These are phyloP conservation scores for Medicago ruthenica DNA, from an alignment of 306 rosid species.

Conservation along the genomic window DNA sequence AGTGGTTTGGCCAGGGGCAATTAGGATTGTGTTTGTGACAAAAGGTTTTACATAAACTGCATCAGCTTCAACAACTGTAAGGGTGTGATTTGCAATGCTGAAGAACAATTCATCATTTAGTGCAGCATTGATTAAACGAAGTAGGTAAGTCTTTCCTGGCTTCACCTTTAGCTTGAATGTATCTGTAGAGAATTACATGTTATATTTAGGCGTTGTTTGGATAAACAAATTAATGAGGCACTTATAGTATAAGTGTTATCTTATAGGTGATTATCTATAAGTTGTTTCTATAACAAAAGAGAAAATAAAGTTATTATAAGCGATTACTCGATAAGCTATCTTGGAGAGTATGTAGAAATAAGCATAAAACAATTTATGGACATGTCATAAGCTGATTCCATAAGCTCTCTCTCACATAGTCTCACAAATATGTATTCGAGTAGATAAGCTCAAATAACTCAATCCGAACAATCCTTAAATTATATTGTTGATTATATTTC, in stretches of 20 bases:
- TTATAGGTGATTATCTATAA: background rate
- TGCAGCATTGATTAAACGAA: slow-evolving; percentile 73
- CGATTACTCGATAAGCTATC: no score
- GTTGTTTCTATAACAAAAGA: background rate
- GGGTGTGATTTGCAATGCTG: slow-evolving; percentile 72
- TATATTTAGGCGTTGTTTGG: background rate
- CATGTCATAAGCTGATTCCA: no score
- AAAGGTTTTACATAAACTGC: slow-evolving; percentile 72
- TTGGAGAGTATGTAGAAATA: no score
- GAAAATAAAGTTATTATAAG: background rate
- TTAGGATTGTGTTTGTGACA: slow-evolving; percentile 51
- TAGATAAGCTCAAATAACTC: no score
- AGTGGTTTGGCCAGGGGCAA: slow-evolving; percentile 73
- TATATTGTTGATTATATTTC: no score
- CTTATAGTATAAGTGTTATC: background rate
- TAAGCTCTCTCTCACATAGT: no score
- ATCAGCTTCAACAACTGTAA: slow-evolving; percentile 64
- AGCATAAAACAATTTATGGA: no score
- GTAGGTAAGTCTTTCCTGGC: slow-evolving; percentile 62
- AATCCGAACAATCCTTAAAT: no score
- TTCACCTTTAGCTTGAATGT: slow-evolving; percentile 67
- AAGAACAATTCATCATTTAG: slow-evolving; percentile 72
- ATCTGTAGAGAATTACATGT: slow-evolving; percentile 36
- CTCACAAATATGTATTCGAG: no score
- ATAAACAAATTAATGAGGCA: no score